Base-by-base conservation (phyloP, 768 basidiomycete species). In the Peribolospora baueri region DNA sequence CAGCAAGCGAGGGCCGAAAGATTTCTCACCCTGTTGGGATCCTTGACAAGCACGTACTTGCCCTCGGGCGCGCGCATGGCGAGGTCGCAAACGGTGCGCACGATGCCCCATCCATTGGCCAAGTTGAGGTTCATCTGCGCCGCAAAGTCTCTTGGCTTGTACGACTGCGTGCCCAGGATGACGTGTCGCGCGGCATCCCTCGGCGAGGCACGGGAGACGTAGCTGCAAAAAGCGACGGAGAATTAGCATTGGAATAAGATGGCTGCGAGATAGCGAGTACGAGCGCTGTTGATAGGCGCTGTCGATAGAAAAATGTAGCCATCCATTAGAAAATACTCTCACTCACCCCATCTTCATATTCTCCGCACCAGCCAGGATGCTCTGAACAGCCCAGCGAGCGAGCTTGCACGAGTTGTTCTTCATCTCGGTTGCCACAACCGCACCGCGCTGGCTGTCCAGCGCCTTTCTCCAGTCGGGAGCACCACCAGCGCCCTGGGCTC, bases 381-480 rank as follows among this genome's bases (percentile, higher is more conserved):
- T 83, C 72, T 95, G 88, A 13, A 95, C 84, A 0, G 91, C 81
- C 88, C 91, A 98, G 64, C 91, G 82, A 14, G 90, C 88, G 39
- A 98, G 75, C 68, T 98, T 98, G 71, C 81, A 88, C 62, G 81
- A 84, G 71, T 98, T 98, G 70, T 98, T 98, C 73, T 97, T 98
- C 93, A 97, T 97, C 73, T 98, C 93, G 37, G 86, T 90, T 42
- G 93, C 87, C 57, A 97, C 88, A 47, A 98, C 91, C 2, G 93
- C 93, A 59, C 93, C 93, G 48, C 88, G 78, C 68, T 95, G 88
- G 4, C 83, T 80, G 69, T 98, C 93, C 47, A 98, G 71, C 69
- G 91, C 91, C n/a, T 83, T 76, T 42, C 90, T 78, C 93, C 93
- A 98, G 68, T 98, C 93, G n/a, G 88, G 84, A 13, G 91, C 88